Conservation (phyloP, 257 asterid genomes). For the Rhazya stricta region DNA sequence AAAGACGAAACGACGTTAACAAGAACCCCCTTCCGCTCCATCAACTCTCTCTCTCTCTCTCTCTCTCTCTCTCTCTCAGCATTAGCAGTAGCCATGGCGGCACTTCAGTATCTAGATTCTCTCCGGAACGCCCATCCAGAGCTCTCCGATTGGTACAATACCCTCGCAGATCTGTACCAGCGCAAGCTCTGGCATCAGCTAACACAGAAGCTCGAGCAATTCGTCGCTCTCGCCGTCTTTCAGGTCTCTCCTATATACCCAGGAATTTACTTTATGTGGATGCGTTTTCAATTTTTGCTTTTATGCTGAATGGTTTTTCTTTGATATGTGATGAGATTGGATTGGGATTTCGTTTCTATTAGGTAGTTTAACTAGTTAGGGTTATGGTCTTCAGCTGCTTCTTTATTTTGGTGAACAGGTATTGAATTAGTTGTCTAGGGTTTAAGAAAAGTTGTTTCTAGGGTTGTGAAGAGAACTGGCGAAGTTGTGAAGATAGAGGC, state of each 20-base stretch:
- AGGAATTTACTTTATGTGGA: background rate
- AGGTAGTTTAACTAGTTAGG: background rate
- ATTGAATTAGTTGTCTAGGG: background rate
- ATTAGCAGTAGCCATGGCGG: constrained; percentile 51
- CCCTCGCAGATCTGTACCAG: constrained; percentile 96
- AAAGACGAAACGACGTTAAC: background rate
- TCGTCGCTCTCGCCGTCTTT: constrained; percentile 79
- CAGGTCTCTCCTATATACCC: constrained; percentile 46
- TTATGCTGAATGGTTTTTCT: background rate
- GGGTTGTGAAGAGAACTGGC: background rate
- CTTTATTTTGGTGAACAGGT: background rate
- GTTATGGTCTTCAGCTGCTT: constrained; percentile 1
- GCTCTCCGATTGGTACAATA: constrained; percentile 77
- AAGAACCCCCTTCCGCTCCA: constrained; percentile 1
- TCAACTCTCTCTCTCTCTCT: background rate
- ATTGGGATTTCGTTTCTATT: constrained; percentile 11
- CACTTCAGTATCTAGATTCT: constrained; percentile 69
- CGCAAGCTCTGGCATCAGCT: constrained; percentile 98
- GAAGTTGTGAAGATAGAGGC: background rate
- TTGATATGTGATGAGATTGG: background rate
- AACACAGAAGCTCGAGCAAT: constrained; percentile 89
- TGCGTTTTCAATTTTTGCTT: constrained; percentile 8
- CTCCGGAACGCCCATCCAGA: constrained; percentile 75
- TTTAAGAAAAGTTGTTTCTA: background rate
- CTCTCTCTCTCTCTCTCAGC: background rate